A percentile compares a stretch with the other conserved stretches of the same genome.
Conservation (phyloP, 1,139 yeast species). For the Hansenula sp. region DNA sequence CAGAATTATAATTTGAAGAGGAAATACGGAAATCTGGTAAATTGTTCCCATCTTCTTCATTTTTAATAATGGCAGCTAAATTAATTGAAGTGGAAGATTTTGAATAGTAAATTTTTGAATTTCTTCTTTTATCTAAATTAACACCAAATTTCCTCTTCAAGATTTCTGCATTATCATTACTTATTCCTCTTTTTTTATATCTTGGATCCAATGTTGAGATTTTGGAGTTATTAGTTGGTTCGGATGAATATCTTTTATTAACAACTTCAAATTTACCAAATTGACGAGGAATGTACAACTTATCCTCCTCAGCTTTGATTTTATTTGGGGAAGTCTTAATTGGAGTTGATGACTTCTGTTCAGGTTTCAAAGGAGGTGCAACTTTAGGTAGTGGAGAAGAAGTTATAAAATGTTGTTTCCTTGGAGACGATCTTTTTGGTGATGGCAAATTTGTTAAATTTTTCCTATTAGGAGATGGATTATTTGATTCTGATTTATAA, state of each 20-base stretch:
- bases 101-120: slow-evolving; percentile 21
- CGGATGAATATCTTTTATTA: slow-evolving; percentile 16
- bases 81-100: slow-evolving; percentile 29
- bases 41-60: neutral
- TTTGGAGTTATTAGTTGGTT: slow-evolving; percentile 8
- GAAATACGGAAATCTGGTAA: slow-evolving; percentile 14
- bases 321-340: slow-evolving; percentile 3
- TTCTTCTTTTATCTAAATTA: slow-evolving; percentile 24
- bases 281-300: slow-evolving; percentile 8
- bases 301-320: slow-evolving; percentile 2
- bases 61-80: slow-evolving; percentile 37
- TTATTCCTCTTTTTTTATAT: slow-evolving; percentile 18
- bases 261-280: slow-evolving; percentile 10
- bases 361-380: neutral
- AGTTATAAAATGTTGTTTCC: slow-evolving; percentile 1
- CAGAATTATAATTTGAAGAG: slow-evolving; percentile 19
- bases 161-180: slow-evolving; percentile 36
- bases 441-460: no score
- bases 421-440: slow-evolving; percentile 8
- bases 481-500: no score
- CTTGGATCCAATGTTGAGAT: slow-evolving; percentile 22
- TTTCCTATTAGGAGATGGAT: slow-evolving; percentile 11
- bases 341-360: no score
- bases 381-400: neutral
- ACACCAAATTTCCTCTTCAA: slow-evolving; percentile 41